Evolutionary conservation across 2,329 filamentous ascomycete species (phyloP).

Genomic region (Pestalotiopsis sp.): DNA sequence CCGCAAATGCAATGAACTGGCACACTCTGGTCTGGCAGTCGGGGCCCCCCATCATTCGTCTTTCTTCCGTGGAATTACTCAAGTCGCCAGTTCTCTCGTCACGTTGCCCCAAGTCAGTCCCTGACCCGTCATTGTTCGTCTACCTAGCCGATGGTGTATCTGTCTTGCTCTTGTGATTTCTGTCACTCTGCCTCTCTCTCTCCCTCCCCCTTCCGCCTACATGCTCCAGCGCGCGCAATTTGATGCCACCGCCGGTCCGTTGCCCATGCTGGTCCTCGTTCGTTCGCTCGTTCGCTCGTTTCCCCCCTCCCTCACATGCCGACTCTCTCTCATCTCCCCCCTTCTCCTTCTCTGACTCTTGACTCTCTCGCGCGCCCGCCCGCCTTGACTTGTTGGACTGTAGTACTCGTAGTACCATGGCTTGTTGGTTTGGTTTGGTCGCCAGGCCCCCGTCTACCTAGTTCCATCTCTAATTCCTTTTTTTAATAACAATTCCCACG

Average conservation of each 20-base stretch:
- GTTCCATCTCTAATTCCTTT: slow-evolving; percentile 39
- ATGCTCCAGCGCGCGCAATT: background rate
- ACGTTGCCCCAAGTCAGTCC: background rate
- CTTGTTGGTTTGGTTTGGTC: slow-evolving; percentile 10
- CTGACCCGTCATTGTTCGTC: background rate
- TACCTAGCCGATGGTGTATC: background rate
- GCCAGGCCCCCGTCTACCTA: slow-evolving; percentile 25
- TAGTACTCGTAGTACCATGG: slow-evolving; percentile 1
- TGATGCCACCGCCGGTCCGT: background rate
- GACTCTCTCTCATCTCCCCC: background rate
- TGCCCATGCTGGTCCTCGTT: background rate
- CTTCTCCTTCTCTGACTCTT: background rate
- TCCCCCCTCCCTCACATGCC: background rate
- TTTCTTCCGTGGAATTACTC: background rate
- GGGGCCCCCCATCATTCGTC: background rate
- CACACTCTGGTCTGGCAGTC: background rate
- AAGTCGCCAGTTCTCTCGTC: background rate
- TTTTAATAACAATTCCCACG: slow-evolving; percentile 40
- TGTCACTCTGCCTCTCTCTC: slow-evolving; percentile 1
- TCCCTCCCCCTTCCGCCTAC: background rate
- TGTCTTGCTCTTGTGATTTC: background rate
- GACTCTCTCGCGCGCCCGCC: background rate
- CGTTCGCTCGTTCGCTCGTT: background rate
- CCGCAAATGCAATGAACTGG: background rate
- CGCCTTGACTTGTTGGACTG: background rate